Conservation (phyloP, 2,329 filamentous ascomycete genomes). For the Escovopsis sp. region DNA sequence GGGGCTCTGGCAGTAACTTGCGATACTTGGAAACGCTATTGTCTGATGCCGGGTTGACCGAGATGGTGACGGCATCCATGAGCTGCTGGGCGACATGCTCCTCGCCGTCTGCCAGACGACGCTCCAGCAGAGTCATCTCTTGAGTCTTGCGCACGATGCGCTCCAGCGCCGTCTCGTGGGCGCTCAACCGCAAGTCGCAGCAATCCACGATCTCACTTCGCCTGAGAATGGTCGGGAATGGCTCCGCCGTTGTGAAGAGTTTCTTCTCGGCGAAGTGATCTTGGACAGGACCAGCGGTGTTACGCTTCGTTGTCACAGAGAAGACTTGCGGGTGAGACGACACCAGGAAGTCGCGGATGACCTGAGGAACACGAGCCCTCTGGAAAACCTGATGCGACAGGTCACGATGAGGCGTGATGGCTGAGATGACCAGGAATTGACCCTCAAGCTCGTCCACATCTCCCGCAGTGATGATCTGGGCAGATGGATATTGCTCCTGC, state of each 20-base stretch:
- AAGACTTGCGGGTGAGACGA: constrained; percentile 66
- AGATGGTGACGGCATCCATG: constrained; percentile 61
- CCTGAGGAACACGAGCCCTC: constrained; percentile 66
- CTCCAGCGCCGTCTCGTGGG: constrained; percentile 80
- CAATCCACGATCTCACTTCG: constrained; percentile 69
- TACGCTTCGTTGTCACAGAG: constrained; percentile 58
- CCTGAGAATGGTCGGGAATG: constrained; percentile 81
- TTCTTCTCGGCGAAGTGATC: constrained; percentile 74
- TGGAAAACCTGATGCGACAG: constrained; percentile 74
- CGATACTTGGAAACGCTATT: constrained; percentile 68
- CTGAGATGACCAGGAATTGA: constrained; percentile 72
- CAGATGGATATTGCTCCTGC: constrained; percentile 77
- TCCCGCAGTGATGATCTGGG: constrained; percentile 60
- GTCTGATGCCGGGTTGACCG: constrained; percentile 60
- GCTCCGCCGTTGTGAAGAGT: constrained; percentile 67
- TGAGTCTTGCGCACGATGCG: constrained; percentile 81
- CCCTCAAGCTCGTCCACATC: constrained; percentile 72
- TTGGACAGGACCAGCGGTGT: constrained; percentile 51
- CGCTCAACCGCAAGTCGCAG: constrained; percentile 50
- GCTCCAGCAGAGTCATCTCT: constrained; percentile 65
- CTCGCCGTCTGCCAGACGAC: constrained; percentile 57
- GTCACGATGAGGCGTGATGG: constrained; percentile 71
- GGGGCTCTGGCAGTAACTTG: constrained; percentile 47
- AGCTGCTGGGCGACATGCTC: constrained; percentile 53
- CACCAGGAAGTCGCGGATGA: constrained; percentile 75